Evolutionary conservation across 768 basidiomycete genomes (phyloP), one percentile per base, ranked within the genome.

Genomic region (Trametes elegans): DNA sequence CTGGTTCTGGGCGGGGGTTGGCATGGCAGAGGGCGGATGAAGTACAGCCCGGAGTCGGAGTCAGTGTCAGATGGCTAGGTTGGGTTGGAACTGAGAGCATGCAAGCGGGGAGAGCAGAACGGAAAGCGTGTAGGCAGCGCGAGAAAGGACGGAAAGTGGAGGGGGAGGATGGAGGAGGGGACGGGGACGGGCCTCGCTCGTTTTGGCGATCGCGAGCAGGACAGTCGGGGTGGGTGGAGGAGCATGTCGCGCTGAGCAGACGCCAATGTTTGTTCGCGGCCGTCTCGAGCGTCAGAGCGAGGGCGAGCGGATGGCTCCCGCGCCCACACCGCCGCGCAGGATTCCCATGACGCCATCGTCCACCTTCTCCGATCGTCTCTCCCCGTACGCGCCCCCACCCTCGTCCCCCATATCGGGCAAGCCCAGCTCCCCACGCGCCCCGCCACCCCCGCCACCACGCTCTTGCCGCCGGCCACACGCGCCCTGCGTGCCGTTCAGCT

Each of bases 341-440:
- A 24, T 3, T 18, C 7, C 45, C 46, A 49, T 49, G 48, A 39
- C 49, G 49, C 6, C 49, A 43, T 43, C 40, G 26, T 40, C 48
- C 27, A n/a, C 47, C 29, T 24, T 11, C 39, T 18, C 47, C 39
- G 39, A 32, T 32, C 49, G 49, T 14, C 21, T 21, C 42, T 36
- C 11, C 46, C 46, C 34, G n/a, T n/a, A n/a, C n/a, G n/a, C 24
- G 10, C 28, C 23, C 3, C 1, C 7, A 16, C 31, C 18, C 36
- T 6, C 24, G 29, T 19, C 27, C 4, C 36, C 10, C 28, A 7
- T 14, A 10, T 45, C 43, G 28, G n/a, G 43, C n/a, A 29, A 29
- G 24, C 21, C 45, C 3, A 32, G 11, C 27, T 5, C 18, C 11
- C 18, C 45, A 9, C 10, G 21, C 24, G 19, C 18, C 19, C 29